Conservation (phyloP, 305 asterid species). For the Andrographis paniculata region DNA sequence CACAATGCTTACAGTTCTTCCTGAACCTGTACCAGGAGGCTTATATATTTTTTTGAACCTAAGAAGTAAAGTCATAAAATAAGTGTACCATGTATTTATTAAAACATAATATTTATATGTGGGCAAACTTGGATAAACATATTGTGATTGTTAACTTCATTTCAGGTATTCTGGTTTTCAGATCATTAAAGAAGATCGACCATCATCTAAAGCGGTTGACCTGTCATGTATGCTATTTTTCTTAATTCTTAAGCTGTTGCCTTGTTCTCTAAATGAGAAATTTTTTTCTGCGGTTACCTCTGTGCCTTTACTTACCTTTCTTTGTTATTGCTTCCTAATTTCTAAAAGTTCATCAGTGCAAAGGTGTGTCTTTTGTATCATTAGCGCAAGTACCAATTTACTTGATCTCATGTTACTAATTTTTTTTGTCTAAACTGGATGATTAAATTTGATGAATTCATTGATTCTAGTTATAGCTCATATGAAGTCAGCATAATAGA, state of each 20-base stretch:
- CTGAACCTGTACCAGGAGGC: no score
- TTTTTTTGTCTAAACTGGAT: no score
- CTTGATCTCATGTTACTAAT: no score
- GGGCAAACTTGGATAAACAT: no score
- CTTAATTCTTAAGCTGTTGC: conserved; percentile 4
- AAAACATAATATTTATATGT: no score
- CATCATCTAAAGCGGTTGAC: conserved; percentile 34
- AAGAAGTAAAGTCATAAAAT: conserved; percentile 4
- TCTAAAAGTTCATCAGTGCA: neutral
- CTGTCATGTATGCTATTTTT: conserved; percentile 41
- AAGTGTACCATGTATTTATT: neutral
- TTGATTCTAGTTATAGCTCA: no score
- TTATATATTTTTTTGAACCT: conserved; percentile 6
- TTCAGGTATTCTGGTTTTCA: conserved; percentile 89
- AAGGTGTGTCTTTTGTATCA: neutral
- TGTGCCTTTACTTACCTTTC: neutral
- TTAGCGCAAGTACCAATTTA: no score
- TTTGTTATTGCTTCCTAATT: neutral
- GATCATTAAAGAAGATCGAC: conserved; percentile 56
- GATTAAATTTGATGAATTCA: no score
- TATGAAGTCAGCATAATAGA: no score
- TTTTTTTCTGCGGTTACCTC: neutral
- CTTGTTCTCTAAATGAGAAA: neutral
- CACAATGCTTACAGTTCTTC: neutral
- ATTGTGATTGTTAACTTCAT: conserved; percentile 18